Evolutionary conservation across 2,329 filamentous ascomycete genomes (phyloP).

Genomic region (Rutstroemia sp.): DNA sequence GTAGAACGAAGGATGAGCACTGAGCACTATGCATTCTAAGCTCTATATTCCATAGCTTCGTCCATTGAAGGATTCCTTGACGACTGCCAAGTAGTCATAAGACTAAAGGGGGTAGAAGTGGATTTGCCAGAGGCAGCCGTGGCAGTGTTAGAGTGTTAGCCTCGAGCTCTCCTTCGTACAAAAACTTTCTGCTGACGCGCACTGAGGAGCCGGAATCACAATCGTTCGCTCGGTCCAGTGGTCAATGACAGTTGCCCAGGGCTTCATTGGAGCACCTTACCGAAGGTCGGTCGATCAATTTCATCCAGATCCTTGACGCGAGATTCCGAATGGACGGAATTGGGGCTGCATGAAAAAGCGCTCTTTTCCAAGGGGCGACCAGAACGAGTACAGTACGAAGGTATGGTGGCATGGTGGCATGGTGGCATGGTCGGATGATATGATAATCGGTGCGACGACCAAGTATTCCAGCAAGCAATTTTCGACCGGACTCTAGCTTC

Average conservation of each 20-base stretch:
- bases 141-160: slow-evolving; percentile 6
- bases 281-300: background rate
- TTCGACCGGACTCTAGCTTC: too few relatives aligned
- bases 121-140: background rate
- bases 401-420: too few relatives aligned
- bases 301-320: background rate
- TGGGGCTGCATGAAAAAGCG: background rate
- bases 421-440: too few relatives aligned
- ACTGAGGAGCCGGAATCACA: background rate
- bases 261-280: background rate
- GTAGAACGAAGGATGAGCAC: slow-evolving; percentile 10
- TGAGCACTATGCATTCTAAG: slow-evolving; percentile 14
- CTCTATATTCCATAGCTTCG: slow-evolving; percentile 8
- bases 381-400: too few relatives aligned
- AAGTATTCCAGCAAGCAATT: too few relatives aligned
- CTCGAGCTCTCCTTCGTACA: background rate
- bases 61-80: slow-evolving; percentile 1
- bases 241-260: background rate
- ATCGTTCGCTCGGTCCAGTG: background rate
- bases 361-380: background rate
- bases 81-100: background rate
- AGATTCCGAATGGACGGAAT: slow-evolving; percentile 1
- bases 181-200: slow-evolving; percentile 2
- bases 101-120: background rate
- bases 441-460: too few relatives aligned